phyloP scores from a whole-genome alignment of 208 protist species.

The Wallacemonas rigidus region DNA sequence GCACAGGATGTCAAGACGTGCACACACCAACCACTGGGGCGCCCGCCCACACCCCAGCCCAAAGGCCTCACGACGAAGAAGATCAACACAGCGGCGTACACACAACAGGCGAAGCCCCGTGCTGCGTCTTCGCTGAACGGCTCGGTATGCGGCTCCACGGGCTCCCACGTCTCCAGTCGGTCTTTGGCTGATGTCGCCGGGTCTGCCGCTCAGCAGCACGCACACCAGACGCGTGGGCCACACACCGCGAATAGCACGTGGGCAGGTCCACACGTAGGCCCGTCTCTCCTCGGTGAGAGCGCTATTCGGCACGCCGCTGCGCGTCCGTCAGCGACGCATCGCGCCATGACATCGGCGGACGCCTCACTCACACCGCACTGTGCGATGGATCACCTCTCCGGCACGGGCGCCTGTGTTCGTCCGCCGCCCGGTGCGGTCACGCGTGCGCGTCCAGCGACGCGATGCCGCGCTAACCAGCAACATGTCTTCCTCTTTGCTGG shows the following conservation, averaged over 20 bases:
- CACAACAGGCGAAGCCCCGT: too few species aligned
- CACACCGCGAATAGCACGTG: too few species aligned
- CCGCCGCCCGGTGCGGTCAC: slow-evolving; percentile 18
- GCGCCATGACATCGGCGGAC: background rate
- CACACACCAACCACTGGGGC: too few species aligned
- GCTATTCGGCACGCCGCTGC: too few species aligned
- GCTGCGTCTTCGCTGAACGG: background rate
- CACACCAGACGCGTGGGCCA: background rate
- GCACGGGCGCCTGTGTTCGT: slow-evolving; percentile 27
- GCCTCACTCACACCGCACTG: slow-evolving; percentile 1
- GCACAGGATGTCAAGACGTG: too few species aligned
- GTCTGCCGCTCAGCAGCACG: slow-evolving; percentile 23
- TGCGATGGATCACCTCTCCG: slow-evolving; percentile 27
- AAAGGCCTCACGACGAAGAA: too few species aligned
- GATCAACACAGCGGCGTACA: too few species aligned
- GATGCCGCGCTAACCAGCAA: slow-evolving; percentile 27
- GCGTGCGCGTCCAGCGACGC: slow-evolving; percentile 16
- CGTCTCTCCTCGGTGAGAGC: too few species aligned
- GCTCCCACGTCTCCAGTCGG: background rate
- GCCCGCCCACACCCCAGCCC: too few species aligned
- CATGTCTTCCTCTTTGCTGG: slow-evolving; percentile 29
- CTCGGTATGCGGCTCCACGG: background rate
- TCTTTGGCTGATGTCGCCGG: slow-evolving; percentile 10
- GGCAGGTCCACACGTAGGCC: too few species aligned
- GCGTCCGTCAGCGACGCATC: too few species aligned